Conservation (phyloP, 805 yeast genomes). For the Barnettozyma californica region DNA sequence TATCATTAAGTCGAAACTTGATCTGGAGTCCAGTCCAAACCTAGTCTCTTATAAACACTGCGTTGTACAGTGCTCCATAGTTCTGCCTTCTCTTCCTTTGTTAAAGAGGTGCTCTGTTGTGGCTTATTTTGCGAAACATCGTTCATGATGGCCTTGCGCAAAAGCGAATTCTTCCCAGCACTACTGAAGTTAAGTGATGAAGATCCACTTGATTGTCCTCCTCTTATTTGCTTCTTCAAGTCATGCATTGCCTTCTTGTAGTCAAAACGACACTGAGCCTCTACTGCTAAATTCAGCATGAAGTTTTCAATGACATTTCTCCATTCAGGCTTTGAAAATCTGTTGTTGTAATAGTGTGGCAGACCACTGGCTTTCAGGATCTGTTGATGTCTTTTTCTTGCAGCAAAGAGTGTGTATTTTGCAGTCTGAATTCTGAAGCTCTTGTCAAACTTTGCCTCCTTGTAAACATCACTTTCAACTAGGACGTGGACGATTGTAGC, state of each 20-base stretch:
- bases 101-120: conserved; percentile 25
- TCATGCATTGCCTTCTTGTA: conserved; percentile 48
- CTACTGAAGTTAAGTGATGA: conserved; percentile 1
- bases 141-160: conserved; percentile 31
- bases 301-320: conserved; percentile 70
- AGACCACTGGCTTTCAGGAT: conserved; percentile 25
- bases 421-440: conserved; percentile 57
- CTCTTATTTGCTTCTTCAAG: conserved; percentile 35
- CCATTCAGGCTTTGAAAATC: conserved; percentile 58
- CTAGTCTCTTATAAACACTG: conserved; percentile 51
- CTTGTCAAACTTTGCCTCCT: conserved; percentile 53
- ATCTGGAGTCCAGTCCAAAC: conserved; percentile 56
- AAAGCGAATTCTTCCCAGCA: conserved; percentile 15
- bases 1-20: conserved; percentile 17
- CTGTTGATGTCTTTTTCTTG: conserved; percentile 44
- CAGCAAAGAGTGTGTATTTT: conserved; percentile 51
- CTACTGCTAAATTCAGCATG: conserved; percentile 57
- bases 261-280: conserved; percentile 64
- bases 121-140: conserved; percentile 14
- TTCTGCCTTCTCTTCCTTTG: conserved; percentile 50
- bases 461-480: conserved; percentile 57
- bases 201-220: conserved; percentile 16
- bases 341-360: conserved; percentile 14
- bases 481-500: conserved; percentile 41
- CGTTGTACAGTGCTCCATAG: conserved; percentile 65